phyloP scores from a whole-genome alignment of 495 filamentous ascomycete genomes.

The Friedmanniomyces simplex region DNA sequence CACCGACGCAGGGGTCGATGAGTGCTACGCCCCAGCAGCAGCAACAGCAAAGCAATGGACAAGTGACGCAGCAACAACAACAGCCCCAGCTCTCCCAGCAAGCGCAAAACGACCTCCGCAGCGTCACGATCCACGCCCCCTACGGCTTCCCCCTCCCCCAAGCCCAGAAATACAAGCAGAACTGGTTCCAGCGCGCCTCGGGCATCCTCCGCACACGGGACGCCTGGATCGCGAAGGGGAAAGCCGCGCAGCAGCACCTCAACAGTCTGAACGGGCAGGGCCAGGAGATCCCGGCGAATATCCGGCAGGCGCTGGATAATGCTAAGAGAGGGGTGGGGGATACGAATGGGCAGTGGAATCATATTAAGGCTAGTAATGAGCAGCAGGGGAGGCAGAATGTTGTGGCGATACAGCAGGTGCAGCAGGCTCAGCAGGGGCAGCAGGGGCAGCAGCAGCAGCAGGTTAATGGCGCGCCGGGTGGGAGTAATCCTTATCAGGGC shows the following conservation, averaged over 20 bases:
- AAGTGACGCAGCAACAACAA: constrained; percentile 10
- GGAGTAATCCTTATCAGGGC: constrained; percentile 2
- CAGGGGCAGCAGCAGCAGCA: constrained; percentile 1
- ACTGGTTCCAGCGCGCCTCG: background rate
- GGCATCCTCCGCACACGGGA: background rate
- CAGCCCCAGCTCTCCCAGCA: constrained; percentile 7
- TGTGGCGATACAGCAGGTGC: background rate
- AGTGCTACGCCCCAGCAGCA: background rate
- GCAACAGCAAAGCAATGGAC: constrained; percentile 8
- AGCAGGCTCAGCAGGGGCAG: background rate
- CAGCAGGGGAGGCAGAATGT: background rate
- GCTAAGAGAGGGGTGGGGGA: background rate
- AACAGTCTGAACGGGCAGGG: constrained; percentile 8
- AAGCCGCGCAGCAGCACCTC: constrained; percentile 4
- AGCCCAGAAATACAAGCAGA: background rate
- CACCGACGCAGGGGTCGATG: background rate
- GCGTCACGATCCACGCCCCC: background rate
- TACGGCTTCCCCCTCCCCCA: background rate
- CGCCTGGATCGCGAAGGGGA: background rate
- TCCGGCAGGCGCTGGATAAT: background rate
- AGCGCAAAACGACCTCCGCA: background rate
- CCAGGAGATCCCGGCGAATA: constrained; percentile 11
- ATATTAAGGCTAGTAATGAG: background rate
- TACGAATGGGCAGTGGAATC: background rate
- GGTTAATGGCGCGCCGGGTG: background rate